Percentiles rank a stretch among this genome's conserved stretches.
phyloP scores from a whole-genome alignment of 441 rosid genomes.

The Omphalea diandra region DNA sequence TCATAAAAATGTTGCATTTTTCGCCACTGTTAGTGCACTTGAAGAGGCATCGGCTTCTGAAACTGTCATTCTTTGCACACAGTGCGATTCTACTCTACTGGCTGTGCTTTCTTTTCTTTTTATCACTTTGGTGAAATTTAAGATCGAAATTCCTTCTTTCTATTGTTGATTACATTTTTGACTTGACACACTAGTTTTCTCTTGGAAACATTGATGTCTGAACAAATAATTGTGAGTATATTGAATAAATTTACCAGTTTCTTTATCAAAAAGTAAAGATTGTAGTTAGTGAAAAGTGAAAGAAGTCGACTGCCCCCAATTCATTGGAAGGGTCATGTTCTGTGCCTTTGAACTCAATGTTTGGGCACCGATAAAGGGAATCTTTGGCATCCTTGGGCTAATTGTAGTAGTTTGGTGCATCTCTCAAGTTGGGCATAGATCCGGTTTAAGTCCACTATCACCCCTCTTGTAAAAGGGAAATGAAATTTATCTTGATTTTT shows the following conservation, averaged over 20 bases:
- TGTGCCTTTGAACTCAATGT: background rate
- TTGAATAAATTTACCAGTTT: background rate
- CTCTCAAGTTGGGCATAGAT: too few species aligned
- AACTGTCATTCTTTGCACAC: conserved; percentile 35
- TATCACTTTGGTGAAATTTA: background rate
- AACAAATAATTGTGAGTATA: too few species aligned
- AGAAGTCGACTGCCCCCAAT: background rate
- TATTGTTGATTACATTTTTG: background rate
- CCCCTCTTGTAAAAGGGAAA: too few species aligned
- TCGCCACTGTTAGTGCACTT: conserved; percentile 35
- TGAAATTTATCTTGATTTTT: background rate
- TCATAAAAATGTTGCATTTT: conserved; percentile 36
- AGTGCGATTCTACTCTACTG: conserved; percentile 30
- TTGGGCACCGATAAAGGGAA: background rate
- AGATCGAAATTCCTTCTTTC: background rate
- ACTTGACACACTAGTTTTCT: background rate
- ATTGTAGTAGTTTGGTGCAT: too few species aligned
- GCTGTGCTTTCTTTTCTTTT: background rate
- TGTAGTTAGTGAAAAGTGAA: background rate
- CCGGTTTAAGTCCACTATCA: too few species aligned
- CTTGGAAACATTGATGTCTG: background rate
- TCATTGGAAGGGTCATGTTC: background rate
- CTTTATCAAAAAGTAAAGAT: background rate
- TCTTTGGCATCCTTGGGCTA: too few species aligned
- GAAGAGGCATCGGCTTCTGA: conserved; percentile 49